Evolutionary conservation across 106 monocot species (phyloP), one percentile per base, ranked within the genome.

Genomic region (Triglochin maritima): DNA sequence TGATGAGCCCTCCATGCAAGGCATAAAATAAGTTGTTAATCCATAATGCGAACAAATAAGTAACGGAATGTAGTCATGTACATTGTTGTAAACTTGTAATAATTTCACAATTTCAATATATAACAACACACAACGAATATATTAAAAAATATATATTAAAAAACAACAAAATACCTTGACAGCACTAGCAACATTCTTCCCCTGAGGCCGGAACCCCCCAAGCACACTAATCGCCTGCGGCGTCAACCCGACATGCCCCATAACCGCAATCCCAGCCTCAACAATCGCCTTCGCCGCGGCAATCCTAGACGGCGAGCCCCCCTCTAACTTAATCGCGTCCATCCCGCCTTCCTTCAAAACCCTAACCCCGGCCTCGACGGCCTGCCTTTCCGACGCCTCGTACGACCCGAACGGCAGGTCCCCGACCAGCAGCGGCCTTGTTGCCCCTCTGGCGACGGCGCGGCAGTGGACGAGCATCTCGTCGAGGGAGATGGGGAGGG

Each of bases 231-330:
- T 91, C 2, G 96, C 91, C 73, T 91, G 96, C 47, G 91, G 91
- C 12, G 96, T 98, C 11, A 98, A 75, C n/a, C 91, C 96, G 6
- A 96, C 96, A 48, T 96, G 96, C 4, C 96, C 96, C 85, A 91
- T 91, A 3, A 91, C 91, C 4, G 91, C 96, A 48, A 96, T 96
- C 62, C 96, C 96, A 1, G 96, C 82, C 80, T 96, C 96, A 6
- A 91, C 96, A 64, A 91, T 91, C 0, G 84, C 84, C 73, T 71
- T 87, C 2, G 91, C 90, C 0, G 96, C 86, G 7, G 78, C 68
- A 54, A 96, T 96, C 79, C 91, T 91, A 12, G 96, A 85, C 4
- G 96, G 96, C 4, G 91, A 73, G 2, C 83, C 91, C 0, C 96
- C 96, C 73, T 96, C 91, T 46, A 96, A 76, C 67, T 91, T 96